Base-by-base conservation (phyloP, 768 basidiomycete species). In the Xerocomellus intermedius region DNA sequence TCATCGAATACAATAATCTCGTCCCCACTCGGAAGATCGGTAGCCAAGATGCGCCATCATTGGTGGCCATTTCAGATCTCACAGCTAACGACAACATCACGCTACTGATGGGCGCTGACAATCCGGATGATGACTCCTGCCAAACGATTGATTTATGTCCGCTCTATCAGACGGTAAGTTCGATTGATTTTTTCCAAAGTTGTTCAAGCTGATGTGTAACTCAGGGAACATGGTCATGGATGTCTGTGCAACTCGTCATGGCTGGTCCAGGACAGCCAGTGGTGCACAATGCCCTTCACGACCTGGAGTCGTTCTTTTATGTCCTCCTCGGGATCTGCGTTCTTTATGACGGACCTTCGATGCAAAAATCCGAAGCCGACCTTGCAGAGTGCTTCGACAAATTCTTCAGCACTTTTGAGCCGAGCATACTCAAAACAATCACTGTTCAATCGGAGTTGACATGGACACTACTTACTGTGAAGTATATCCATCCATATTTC, bases 301-400 rank as follows among this genome's bases (percentile, higher is more conserved):
- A 58, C 32, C 32, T 58, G 1, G 44, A 52, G 5, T 56, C 38
- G 0, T 42, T 38, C 7, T 50, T 50, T 5, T 45, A 45, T 4
- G 30, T 45, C 3, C 44, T 45, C 6, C 13, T 45, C 4, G 22
- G 52, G 5, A 47, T 58, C 1, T 58, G 38, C 7, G 22, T 55
- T 2, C 35, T 58, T 5, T 50, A 36, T 6, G 13, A 42, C 5
- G 35, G 16, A 9, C 57, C 48, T 4, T 41, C 2, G 0, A 21
- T 24, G 13, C 28, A 32, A 14, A 58, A 55, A 33, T 35, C 37
- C 1, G 19, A 42, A 3, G 22, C 4, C 0, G 13, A 49, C 1
- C 54, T 50, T 10, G 43, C 32, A 4, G 26, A 55, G 12, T 58
- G 57, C 39, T 58, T n/a, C 10, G 32, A 58, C 35, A 45, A 46